Conservation (phyloP, 2,329 filamentous ascomycete genomes). For the Trichoderma semiorbis region DNA sequence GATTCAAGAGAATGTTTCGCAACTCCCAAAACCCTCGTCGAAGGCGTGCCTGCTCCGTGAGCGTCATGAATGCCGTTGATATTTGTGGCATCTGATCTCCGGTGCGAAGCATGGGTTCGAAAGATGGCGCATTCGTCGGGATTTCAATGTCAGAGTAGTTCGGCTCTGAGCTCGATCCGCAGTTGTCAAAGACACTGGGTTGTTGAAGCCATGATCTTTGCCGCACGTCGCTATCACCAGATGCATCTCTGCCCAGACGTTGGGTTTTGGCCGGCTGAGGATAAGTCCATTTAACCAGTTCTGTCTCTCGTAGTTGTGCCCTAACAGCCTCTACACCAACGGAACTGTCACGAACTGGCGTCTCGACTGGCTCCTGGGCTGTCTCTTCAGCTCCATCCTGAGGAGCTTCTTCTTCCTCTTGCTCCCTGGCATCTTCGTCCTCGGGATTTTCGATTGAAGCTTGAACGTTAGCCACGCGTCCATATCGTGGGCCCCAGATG, state of each 20-base stretch:
- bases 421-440: background rate
- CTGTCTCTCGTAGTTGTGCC: background rate
- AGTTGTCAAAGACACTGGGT: conserved; percentile 23
- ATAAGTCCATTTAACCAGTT: background rate
- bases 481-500: conserved; percentile 26
- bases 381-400: background rate
- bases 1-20: conserved; percentile 20
- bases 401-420: background rate
- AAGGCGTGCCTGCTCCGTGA: conserved; percentile 24
- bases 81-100: conserved; percentile 35
- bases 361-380: background rate
- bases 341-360: background rate
- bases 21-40: background rate
- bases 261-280: background rate
- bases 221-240: background rate
- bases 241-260: background rate
- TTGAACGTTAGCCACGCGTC: background rate
- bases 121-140: conserved; percentile 23
- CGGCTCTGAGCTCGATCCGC: conserved; percentile 16
- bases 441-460: background rate
- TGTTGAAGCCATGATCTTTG: conserved; percentile 25
- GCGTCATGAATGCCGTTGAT: conserved; percentile 35
- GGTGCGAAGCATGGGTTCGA: conserved; percentile 37
- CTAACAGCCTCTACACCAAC: background rate
- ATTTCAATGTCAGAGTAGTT: conserved; percentile 14